Percentiles rank a stretch among this genome's conserved stretches.
phyloP scores from a whole-genome alignment of 805 yeast genomes.

The Teunomyces pallodes region DNA sequence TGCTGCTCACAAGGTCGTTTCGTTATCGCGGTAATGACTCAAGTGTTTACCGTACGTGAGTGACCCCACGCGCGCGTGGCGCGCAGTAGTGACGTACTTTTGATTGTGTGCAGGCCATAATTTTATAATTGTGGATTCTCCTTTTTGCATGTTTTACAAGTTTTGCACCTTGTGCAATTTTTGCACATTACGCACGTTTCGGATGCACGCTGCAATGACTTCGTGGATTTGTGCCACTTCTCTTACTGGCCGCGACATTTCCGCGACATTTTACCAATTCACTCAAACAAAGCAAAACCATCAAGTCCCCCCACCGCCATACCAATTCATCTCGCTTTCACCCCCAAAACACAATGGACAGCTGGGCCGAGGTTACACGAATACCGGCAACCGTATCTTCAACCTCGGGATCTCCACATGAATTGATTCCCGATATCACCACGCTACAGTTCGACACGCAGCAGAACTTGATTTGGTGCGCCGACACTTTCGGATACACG shows the following conservation, averaged over 20 bases:
- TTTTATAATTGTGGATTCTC: too few species aligned
- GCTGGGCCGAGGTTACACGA: conserved; percentile 15
- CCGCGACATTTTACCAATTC: not conserved
- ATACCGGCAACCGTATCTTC: conserved; percentile 9
- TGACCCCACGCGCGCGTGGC: not conserved
- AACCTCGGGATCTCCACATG: not conserved
- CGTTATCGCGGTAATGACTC: too few species aligned
- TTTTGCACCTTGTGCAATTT: too few species aligned
- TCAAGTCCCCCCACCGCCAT: too few species aligned
- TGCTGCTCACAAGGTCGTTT: too few species aligned
- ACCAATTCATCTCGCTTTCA: not conserved
- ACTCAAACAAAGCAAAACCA: too few species aligned
- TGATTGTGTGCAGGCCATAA: too few species aligned
- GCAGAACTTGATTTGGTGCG: conserved; percentile 84
- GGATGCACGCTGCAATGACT: too few species aligned
- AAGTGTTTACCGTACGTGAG: not conserved
- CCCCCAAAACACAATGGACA: conserved; percentile 10
- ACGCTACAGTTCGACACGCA: conserved; percentile 57
- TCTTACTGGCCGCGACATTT: not conserved
- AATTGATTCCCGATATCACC: conserved; percentile 15
- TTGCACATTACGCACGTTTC: too few species aligned
- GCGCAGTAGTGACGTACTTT: not conserved
- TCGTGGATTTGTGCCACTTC: not conserved
- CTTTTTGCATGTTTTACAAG: too few species aligned
- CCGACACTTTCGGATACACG: conserved; percentile 58